Percentiles rank a stretch among this genome's conserved stretches.
These are phyloP conservation scores for Sphagnum contortum DNA, from an alignment of 225 moss, liverwort and hornwort species.

Conservation along the genomic window DNA sequence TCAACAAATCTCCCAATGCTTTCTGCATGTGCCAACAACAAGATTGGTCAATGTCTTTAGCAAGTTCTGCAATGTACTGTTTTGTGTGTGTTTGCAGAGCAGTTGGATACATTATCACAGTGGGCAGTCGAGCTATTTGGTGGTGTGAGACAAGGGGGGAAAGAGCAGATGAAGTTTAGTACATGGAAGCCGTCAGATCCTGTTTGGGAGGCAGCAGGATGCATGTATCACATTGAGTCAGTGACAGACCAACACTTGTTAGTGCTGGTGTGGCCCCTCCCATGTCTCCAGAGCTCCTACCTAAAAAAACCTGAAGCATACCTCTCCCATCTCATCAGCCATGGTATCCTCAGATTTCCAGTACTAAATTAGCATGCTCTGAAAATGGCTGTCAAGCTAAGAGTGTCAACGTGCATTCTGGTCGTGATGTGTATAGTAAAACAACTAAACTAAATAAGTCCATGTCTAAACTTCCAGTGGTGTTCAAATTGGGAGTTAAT, in stretches of 20 bases:
- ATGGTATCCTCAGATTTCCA: slow-evolving; percentile 21
- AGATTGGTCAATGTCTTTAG: no score
- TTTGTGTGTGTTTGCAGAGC: slow-evolving; percentile 15
- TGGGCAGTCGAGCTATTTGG: slow-evolving; percentile 54
- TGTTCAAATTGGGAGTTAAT: no score
- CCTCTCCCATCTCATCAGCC: slow-evolving; percentile 39
- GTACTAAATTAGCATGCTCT: no score
- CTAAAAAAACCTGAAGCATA: slow-evolving; percentile 49
- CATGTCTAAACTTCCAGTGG: no score
- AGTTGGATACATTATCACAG: slow-evolving; percentile 42
- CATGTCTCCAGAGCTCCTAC: slow-evolving; percentile 39
- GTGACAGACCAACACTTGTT: slow-evolving; percentile 24
- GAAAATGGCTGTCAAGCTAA: no score
- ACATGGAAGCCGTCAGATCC: slow-evolving; percentile 14
- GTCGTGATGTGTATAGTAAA: no score
- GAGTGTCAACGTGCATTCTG: no score
- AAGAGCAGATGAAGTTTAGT: slow-evolving; percentile 1
- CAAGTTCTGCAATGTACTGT: no score
- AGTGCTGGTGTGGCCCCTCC: slow-evolving; percentile 36
- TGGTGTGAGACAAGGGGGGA: slow-evolving; percentile 32
- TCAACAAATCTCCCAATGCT: no score
- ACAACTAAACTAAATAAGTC: no score
- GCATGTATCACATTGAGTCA: slow-evolving; percentile 32
- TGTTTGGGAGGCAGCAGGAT: slow-evolving; percentile 40
- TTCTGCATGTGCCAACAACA: no score